Evolutionary conservation across 129 eudicot genomes (phyloP), one percentile per base, ranked within the genome.

Genomic region (Tanacetum coccineum): DNA sequence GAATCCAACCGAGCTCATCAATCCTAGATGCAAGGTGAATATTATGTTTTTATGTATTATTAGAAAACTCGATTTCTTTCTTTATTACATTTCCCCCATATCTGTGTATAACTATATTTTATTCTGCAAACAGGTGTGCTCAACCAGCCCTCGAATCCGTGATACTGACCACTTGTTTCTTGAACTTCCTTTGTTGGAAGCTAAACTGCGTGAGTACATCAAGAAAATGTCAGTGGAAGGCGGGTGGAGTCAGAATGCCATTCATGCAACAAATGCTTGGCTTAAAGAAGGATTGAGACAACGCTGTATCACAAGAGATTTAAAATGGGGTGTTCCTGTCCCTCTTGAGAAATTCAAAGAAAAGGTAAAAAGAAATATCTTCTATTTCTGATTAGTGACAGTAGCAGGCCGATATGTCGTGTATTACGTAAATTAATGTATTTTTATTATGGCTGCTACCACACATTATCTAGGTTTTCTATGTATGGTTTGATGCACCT

Each of bases 311-410:
- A 94, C 99, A 21, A 79, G 99, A 82, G 99, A 94, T 74, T 78
- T 94, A 76, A 94, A 94, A 68, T 94, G 99, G 98, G 98, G 98
- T n/a, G 98, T 92, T 48, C 95, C 96, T 66, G 98, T 92, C 17
- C 98, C 98, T 48, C 96, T 76, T 76, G 96, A 94, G 72, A 80
- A 76, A 63, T 94, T 68, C 19, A 82, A 75, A 75, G 96, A 94
- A 53, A 94, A 94, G 96, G 99, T 89, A 73, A 36, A 6, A 36
- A 36, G 42, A 36, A 7, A 36, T 36, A 36, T 36, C 42, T 36
- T 36, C 0, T 36, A 7, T 36, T 36, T 7, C 42, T 36, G 9
- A 36, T 0, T 36, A 49, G 32, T 61, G 12, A 7, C 47, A 10
- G 14, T 50, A 3, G 14, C 30, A 40, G 0, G 13, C 66, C 44